phyloP scores from a whole-genome alignment of 2,329 filamentous ascomycete genomes.

The Neospermospora avenae region DNA sequence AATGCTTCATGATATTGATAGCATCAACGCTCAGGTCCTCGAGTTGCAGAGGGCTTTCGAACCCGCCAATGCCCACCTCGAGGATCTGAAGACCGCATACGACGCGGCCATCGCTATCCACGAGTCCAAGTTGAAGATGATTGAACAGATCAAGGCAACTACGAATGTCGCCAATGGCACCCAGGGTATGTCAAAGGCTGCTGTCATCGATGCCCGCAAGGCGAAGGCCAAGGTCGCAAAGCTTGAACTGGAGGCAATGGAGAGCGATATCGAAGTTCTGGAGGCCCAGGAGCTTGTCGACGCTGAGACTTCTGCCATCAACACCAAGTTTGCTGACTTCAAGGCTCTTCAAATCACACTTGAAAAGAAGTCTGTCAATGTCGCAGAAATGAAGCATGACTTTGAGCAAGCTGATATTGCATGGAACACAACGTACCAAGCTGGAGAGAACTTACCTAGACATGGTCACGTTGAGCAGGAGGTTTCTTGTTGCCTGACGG shows the following conservation, averaged over 20 bases:
- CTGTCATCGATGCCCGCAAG: not conserved
- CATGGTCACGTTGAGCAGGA: not conserved
- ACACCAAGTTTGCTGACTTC: not conserved
- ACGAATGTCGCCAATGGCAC: not conserved
- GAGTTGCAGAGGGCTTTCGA: not conserved
- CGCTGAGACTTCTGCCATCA: not conserved
- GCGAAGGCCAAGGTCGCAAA: not conserved
- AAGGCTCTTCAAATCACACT: not conserved
- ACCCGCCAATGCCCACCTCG: not conserved
- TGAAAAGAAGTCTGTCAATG: not conserved
- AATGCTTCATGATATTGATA: not conserved
- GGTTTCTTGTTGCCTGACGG: not conserved
- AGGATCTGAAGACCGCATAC: not conserved
- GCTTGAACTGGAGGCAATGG: not conserved
- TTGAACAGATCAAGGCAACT: not conserved
- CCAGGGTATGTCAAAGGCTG: not conserved
- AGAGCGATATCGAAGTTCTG: not conserved
- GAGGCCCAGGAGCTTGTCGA: not conserved
- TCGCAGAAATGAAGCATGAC: not conserved
- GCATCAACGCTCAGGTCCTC: not conserved
- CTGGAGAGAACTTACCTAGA: not conserved
- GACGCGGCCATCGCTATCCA: not conserved
- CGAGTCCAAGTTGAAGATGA: not conserved
- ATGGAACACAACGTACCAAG: not conserved
- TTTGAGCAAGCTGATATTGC: not conserved